phyloP scores from a whole-genome alignment of 2,329 filamentous ascomycete species.

The Colletotrichum eremochloae region DNA sequence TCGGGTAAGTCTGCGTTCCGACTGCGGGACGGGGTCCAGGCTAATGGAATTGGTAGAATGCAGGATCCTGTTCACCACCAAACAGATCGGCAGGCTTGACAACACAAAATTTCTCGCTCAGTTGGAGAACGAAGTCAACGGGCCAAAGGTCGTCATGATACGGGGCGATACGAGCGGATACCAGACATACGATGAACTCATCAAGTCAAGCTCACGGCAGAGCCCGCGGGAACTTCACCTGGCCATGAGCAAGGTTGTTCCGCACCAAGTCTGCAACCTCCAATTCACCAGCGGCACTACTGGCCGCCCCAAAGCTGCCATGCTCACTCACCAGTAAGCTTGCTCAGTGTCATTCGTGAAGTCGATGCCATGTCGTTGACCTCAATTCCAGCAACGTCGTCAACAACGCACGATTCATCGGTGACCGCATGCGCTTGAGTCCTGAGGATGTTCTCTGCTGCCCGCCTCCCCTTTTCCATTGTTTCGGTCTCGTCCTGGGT shows the following conservation, averaged over 20 bases:
- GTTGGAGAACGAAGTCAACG: conserved; percentile 60
- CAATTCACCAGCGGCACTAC: conserved; percentile 85
- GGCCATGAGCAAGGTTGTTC: conserved; percentile 67
- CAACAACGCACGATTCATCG: conserved; percentile 78
- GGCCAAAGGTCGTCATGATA: conserved; percentile 71
- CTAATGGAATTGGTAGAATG: conserved; percentile 65
- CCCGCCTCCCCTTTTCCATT: conserved; percentile 87
- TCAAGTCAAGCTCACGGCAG: conserved; percentile 64
- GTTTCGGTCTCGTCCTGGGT: conserved; percentile 84
- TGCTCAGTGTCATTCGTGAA: neutral
- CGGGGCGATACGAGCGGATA: conserved; percentile 67
- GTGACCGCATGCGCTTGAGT: conserved; percentile 79
- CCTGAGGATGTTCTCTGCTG: conserved; percentile 80
- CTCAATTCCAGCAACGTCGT: conserved; percentile 63
- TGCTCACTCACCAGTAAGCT: conserved; percentile 77
- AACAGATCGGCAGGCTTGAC: conserved; percentile 74
- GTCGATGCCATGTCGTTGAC: conserved; percentile 23
- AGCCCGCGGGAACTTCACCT: conserved; percentile 64
- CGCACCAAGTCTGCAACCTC: conserved; percentile 78
- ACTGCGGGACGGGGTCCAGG: neutral
- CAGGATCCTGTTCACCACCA: conserved; percentile 80
- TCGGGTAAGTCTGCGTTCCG: conserved; percentile 62
- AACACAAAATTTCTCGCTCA: conserved; percentile 71
- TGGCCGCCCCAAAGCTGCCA: conserved; percentile 79
- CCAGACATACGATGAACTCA: conserved; percentile 70